Evolutionary conservation across 768 basidiomycete species (phyloP), one percentile per base, ranked within the genome.

Genomic region (Xanthoconium purpureum): DNA sequence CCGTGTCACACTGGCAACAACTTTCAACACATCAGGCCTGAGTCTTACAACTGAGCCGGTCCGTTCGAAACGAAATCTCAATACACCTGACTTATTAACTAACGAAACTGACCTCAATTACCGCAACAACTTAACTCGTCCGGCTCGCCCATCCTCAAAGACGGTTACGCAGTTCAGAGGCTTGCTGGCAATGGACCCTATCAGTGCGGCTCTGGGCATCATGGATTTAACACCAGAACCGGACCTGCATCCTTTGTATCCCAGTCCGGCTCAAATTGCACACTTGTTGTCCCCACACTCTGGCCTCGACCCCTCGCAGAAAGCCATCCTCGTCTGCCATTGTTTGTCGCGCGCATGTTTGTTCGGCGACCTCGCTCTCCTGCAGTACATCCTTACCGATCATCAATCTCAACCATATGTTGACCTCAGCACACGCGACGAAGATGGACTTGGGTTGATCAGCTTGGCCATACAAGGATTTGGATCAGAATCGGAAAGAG

Each of bases 381-480:
- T 94, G 38, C 85, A 88, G 43, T 86, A 84, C 68, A 80, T 94
- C 52, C 77, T 94, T 48, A 74, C 78, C 36, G 87, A 91, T 71
- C 77, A 79, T 39, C 84, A 84, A 53, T 81, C 86, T 7, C 89
- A 87, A 66, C 68, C 75, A 11, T 81, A 78, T 64, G 74, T 91
- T 55, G 90, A 94, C 71, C 78, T 94, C 46, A 74, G 75, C 40
- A 71, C 81, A 53, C 80, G 82, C 60, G 94, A 96, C 71, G 93
- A 95, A 50, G 94, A 98, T 60, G 92, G 91, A 13, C 77, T 93
- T 44, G 85, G 88, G 28, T 74, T 94, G 58, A 78, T 94, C 75
- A 87, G 89, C 68, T 78, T 84, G 54, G 75, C 85, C 29, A 89
- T 92, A 62, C 84, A 91, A 59, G 91, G 90, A 12, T 93, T 93